phyloP scores from a whole-genome alignment of 768 basidiomycete genomes.

The Suillus spraguei region DNA sequence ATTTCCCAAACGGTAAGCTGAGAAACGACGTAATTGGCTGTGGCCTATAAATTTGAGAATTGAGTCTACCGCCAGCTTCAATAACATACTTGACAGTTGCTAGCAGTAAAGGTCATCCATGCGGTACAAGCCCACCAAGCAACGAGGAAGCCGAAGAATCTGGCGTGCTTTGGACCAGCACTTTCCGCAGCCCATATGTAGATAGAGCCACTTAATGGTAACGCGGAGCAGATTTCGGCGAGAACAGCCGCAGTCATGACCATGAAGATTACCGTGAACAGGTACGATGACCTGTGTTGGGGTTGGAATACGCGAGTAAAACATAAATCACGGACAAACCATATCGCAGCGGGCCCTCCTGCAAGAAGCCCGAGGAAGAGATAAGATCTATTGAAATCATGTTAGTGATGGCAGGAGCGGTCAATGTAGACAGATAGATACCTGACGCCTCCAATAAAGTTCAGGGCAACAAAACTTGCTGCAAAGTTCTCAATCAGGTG shows the following conservation, averaged over 20 bases:
- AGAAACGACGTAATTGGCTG: constrained; percentile 89
- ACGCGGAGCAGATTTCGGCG: constrained; percentile 89
- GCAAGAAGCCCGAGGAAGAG: constrained; percentile 83
- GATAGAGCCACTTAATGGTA: constrained; percentile 88
- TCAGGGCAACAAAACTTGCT: constrained; percentile 86
- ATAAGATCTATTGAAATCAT: constrained; percentile 51
- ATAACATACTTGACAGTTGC: constrained; percentile 75
- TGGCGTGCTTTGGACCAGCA: constrained; percentile 83
- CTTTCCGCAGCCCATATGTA: constrained; percentile 96
- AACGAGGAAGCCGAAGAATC: constrained; percentile 87
- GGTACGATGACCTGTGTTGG: constrained; percentile 74
- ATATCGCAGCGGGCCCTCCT: constrained; percentile 86
- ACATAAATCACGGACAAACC: constrained; percentile 42
- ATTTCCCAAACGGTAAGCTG: constrained; percentile 79
- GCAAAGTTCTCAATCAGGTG: constrained; percentile 82
- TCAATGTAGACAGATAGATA: constrained; percentile 33
- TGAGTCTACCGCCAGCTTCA: not conserved
- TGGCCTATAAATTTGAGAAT: constrained; percentile 50
- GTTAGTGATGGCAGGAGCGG: not conserved
- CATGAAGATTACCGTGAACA: constrained; percentile 86
- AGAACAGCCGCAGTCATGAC: constrained; percentile 83
- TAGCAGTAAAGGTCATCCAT: constrained; percentile 94
- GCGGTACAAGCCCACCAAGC: constrained; percentile 95
- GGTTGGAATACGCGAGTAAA: not conserved
- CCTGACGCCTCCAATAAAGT: constrained; percentile 90